Evolutionary conservation across 1,139 yeast species (phyloP).

Genomic region (Diutina pseudorugosa): DNA sequence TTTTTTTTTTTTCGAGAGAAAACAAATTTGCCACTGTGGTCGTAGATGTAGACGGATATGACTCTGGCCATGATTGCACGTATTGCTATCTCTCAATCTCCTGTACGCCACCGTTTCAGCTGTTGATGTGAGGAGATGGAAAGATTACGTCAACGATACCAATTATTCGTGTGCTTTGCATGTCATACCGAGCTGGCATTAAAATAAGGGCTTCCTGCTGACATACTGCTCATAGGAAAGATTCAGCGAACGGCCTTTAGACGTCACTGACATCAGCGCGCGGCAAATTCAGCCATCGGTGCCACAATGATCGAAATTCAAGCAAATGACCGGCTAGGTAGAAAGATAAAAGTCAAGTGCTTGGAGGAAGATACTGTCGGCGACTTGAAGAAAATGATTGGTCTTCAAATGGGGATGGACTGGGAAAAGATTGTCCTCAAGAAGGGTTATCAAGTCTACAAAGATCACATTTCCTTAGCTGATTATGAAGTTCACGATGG

Average conservation of each 20-base stretch:
- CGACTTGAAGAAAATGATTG: constrained; percentile 76
- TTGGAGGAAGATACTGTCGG: constrained; percentile 80
- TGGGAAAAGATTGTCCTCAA: constrained; percentile 53
- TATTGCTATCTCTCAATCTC: background rate
- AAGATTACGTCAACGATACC: background rate
- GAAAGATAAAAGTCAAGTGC: constrained; percentile 79
- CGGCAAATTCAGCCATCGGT: background rate
- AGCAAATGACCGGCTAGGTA: constrained; percentile 48
- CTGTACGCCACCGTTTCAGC: background rate
- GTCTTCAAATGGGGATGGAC: constrained; percentile 72
- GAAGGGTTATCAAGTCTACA: constrained; percentile 70
- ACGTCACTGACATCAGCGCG: background rate
- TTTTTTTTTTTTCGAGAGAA: no score
- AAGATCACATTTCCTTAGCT: constrained; percentile 80
- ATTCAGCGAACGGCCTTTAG: background rate
- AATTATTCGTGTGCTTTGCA: no score
- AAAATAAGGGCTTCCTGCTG: background rate
- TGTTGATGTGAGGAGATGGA: background rate
- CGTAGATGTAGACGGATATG: background rate
- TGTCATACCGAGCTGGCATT: background rate
- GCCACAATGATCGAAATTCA: constrained; percentile 10
- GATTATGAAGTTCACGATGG: constrained; percentile 94
- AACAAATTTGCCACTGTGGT: no score
- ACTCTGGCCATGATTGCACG: background rate
- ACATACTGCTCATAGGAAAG: background rate